Evolutionary conservation across 345 rosid genomes (phyloP), one percentile per base, ranked within the genome.

Genomic region (Lenwebbia sp.): DNA sequence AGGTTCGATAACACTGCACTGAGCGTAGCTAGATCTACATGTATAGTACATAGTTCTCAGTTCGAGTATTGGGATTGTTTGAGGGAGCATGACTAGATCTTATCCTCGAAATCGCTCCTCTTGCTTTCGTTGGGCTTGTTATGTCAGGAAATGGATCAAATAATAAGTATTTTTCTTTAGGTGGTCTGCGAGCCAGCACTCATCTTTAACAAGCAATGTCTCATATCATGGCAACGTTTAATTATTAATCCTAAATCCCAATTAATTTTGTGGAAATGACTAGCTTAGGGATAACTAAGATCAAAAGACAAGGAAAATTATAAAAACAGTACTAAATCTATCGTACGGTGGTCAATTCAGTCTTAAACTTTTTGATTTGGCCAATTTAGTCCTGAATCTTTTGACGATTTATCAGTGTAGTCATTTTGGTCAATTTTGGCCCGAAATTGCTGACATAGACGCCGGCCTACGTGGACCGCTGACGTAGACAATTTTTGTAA

Each of bases 301-400:
- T 19, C 44, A 65, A 33, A 33, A 8, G 25, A 65, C 44, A 3
- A 8, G 12, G 13, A 33, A 33, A 33, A 33, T 33, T 17, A 65
- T 19, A 2, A 17, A 33, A 58, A 30, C 15, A 7, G 3, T 8
- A 7, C 4, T 9, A 9, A 17, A 28, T 12, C 15, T 14, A 62
- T 28, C 7, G 6, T 30, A 28, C 22, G 0, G 0, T 1, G 0
- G 5, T 3, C 10, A 30, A 6, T 65, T 30, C 6, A 65, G 0
- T 33, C 9, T 3, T 19, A 33, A 33, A 2, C 3, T 30, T 65
- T 65, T 4, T 0, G 5, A 33, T 65, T 65, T 33, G 11, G 0
- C 10, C 1, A 60, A 28, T 14, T 60, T 33, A 30, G 0, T 65
- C 5, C 1, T 30, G 15, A 0, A 65, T 1, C 10, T 33, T 4